Evolutionary conservation across 2,329 filamentous ascomycete genomes (phyloP), one percentile per base, ranked within the genome.

Genomic region (Fusarium nurragi): DNA sequence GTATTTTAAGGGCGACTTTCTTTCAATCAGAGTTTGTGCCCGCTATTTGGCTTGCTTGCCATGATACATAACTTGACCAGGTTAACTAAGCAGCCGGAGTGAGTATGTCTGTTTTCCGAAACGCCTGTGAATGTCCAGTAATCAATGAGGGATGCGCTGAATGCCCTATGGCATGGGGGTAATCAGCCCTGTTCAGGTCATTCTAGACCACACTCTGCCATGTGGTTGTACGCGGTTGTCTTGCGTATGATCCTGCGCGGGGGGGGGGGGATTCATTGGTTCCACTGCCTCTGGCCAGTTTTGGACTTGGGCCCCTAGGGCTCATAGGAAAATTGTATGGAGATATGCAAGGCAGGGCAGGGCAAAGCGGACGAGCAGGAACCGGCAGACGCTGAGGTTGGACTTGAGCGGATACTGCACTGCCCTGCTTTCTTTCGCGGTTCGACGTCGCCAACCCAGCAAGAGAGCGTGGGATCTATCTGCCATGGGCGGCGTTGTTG

Each of bases 51-150:
- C 32, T 50, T 47, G 44, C 37, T 59, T 52, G 56, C 34, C 50
- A 68, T 56, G 57, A 71, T 69, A 41, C 18, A 19, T 25, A 69
- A 18, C 34, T 59, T 67, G 63, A 50, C 38, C 54, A 67, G 63
- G 59, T 56, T 38, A 50, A 64, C 41, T 25, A 23, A 62, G 39
- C 38, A 47, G 41, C 47, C 46, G 47, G 49, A 59, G 36, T 18
- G 38, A 55, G 32, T 34, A 19, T 64, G 32, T 38, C 50, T 36
- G 49, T 37, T 46, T 50, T 10, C 58, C 30, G 38, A 49, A 39
- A 49, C 59, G 49, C 59, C 34, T 40, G 39, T 58, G 45, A 28
- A 60, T 46, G 46, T 60, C 43, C 39, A 54, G 47, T 30, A 55
- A 50, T 59, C 62, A 34, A 39, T 16, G 41, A 49, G 18, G 13